phyloP scores from a whole-genome alignment of 306 rosid genomes.

The Cicer judaicum region DNA sequence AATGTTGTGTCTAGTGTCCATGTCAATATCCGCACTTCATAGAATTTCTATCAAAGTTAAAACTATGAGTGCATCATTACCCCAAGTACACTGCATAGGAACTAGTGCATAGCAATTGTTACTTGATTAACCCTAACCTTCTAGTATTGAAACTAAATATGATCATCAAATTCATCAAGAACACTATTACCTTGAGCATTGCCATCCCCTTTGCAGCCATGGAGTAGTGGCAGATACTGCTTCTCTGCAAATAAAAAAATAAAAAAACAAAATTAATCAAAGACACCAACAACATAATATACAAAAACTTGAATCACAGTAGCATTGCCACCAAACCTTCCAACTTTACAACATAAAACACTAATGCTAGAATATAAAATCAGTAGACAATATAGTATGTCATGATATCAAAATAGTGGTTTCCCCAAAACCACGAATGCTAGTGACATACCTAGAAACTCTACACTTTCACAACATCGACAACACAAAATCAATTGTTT shows the following conservation, averaged over 20 bases:
- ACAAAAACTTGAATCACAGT: conserved; percentile 13
- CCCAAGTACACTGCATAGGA: not conserved
- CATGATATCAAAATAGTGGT: not conserved
- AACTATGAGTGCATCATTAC: not conserved
- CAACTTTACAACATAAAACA: conserved; percentile 38
- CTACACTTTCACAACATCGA: conserved; percentile 3
- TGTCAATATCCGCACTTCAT: too few species aligned
- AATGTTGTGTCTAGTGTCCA: too few species aligned
- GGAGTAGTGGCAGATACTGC: conserved; percentile 59
- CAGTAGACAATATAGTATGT: not conserved
- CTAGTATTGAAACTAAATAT: conserved; percentile 16
- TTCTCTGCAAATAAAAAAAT: conserved; percentile 58
- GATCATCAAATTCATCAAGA: conserved; percentile 32
- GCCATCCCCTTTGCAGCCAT: conserved; percentile 54
- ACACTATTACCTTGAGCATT: conserved; percentile 54
- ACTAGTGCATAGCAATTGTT: not conserved
- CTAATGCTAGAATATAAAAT: conserved; percentile 26
- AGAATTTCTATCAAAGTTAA: not conserved
- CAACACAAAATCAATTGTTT: not conserved
- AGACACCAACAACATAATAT: not conserved
- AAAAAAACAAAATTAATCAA: not conserved
- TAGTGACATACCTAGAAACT: conserved; percentile 17
- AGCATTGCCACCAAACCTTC: not conserved
- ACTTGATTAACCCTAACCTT: conserved; percentile 16
- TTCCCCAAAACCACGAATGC: conserved; percentile 5